These are phyloP conservation scores for Acer campestre DNA, from an alignment of 345 rosid genomes.

Conservation along the genomic window DNA sequence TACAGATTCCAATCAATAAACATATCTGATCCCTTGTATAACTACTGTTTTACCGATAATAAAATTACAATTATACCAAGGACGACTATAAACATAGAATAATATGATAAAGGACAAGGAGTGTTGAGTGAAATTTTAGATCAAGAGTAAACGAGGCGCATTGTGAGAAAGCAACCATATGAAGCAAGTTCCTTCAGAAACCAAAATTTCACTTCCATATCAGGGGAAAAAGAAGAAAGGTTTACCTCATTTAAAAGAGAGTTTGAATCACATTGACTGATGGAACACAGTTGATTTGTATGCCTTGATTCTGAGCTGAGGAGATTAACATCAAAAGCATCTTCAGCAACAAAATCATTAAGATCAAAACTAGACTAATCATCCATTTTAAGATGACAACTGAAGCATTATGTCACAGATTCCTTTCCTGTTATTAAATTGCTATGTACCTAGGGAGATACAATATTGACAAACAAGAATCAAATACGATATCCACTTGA, in stretches of 20 bases:
- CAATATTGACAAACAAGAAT: neutral
- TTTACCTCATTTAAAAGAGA: constrained; percentile 92
- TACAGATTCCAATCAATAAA: constrained; percentile 1
- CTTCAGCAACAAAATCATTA: constrained; percentile 19
- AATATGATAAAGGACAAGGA: neutral
- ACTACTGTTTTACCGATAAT: constrained; percentile 5
- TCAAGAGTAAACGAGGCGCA: neutral
- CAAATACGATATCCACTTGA: neutral
- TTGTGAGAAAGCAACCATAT: neutral
- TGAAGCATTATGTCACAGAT: neutral
- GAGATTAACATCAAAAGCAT: constrained; percentile 31
- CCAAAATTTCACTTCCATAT: neutral
- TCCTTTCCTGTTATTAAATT: neutral
- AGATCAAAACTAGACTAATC: neutral
- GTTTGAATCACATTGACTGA: constrained; percentile 82
- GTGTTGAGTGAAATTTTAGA: constrained; percentile 1
- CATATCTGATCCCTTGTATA: neutral
- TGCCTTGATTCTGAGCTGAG: constrained; percentile 91
- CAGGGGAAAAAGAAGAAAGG: neutral
- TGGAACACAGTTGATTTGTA: constrained; percentile 90
- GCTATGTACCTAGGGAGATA: neutral
- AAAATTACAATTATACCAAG: neutral
- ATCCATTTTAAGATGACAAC: neutral
- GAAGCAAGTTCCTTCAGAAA: neutral
- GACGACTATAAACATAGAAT: neutral